A percentile compares a stretch with the other conserved stretches of the same genome.
Conservation (phyloP, 2,329 filamentous ascomycete genomes). For the Aspergillus ibericus region DNA sequence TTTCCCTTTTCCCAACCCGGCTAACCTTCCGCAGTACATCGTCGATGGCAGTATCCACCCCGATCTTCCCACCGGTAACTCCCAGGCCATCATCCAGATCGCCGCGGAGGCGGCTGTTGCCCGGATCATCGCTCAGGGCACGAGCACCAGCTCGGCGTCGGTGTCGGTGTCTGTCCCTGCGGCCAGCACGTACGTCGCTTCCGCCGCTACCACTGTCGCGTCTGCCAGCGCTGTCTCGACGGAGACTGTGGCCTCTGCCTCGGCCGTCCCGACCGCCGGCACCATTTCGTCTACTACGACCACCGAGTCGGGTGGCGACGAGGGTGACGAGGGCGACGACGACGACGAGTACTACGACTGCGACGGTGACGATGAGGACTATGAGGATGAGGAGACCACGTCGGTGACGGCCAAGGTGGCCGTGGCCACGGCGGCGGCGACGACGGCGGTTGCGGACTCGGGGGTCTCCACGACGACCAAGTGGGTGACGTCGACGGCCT, state of each 20-base stretch:
- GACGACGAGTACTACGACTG: not conserved
- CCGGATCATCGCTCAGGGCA: conserved; percentile 49
- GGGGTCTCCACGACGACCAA: conserved; percentile 3
- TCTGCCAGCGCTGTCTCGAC: not conserved
- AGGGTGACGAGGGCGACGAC: not conserved
- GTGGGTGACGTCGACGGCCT: conserved; percentile 5
- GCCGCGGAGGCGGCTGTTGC: conserved; percentile 61
- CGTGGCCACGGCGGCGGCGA: not conserved
- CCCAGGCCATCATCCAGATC: conserved; percentile 63
- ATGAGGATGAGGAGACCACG: not conserved
- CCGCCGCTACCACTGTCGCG: not conserved
- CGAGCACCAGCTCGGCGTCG: not conserved
- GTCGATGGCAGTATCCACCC: conserved; percentile 70
- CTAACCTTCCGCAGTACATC: conserved; percentile 47
- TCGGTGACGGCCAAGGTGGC: not conserved
- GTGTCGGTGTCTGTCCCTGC: not conserved
- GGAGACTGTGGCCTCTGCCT: not conserved
- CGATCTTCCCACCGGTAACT: conserved; percentile 67
- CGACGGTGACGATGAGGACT: not conserved
- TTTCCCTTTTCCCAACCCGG: not conserved
- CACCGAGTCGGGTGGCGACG: not conserved
- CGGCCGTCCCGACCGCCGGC: not conserved
- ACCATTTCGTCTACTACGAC: not conserved
- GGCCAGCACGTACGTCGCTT: not conserved
- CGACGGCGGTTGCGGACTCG: not conserved